Evolutionary conservation across 345 rosid species (phyloP).

Genomic region (Sisymbrium irio): DNA sequence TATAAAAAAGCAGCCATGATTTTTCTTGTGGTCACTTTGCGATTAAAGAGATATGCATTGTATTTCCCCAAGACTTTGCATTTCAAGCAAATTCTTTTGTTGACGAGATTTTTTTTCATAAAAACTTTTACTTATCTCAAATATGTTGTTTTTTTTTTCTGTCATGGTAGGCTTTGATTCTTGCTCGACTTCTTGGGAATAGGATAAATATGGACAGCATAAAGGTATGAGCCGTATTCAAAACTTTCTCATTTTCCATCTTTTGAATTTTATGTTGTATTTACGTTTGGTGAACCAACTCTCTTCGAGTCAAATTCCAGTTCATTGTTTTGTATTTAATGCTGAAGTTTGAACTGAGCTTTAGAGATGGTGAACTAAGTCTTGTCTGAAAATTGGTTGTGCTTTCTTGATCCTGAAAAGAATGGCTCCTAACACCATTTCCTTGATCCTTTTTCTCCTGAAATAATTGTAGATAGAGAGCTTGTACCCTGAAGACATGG

Average conservation of each 20-base stretch:
- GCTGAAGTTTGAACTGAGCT: background rate
- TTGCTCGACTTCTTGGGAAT: slow-evolving; percentile 85
- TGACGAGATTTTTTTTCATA: background rate
- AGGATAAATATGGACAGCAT: slow-evolving; percentile 63
- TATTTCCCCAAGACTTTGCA: background rate
- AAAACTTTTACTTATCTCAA: background rate
- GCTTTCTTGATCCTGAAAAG: background rate
- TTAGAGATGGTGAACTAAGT: background rate
- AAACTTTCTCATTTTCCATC: background rate
- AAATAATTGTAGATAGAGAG: slow-evolving; percentile 64
- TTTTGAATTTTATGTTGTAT: background rate
- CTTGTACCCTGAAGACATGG: slow-evolving; percentile 81
- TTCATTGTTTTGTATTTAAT: background rate
- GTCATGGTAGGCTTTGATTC: slow-evolving; percentile 72
- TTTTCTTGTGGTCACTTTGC: background rate
- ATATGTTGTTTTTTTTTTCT: slow-evolving; percentile 14
- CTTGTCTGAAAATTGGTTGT: background rate
- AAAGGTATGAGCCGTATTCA: slow-evolving; percentile 44
- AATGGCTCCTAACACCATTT: background rate
- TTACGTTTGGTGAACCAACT: background rate
- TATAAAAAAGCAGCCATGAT: background rate
- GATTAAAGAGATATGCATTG: background rate
- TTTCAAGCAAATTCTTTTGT: slow-evolving; percentile 5
- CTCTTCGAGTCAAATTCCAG: background rate
- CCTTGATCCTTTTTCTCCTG: background rate